Conservation (phyloP, 768 basidiomycete genomes). For the Amanita molliuscula region DNA sequence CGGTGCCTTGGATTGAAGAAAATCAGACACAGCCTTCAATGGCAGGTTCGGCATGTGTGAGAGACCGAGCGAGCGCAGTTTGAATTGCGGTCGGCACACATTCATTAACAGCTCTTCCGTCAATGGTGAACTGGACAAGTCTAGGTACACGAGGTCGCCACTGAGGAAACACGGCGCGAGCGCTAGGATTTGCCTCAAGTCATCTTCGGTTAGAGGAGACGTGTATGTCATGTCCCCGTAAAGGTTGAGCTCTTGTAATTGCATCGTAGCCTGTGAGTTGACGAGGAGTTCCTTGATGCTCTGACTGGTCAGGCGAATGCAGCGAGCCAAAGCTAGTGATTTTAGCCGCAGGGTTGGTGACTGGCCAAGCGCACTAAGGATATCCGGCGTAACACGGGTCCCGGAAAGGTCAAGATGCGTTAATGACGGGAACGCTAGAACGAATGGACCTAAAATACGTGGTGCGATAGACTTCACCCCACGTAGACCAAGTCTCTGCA, state of each 20-base stretch:
- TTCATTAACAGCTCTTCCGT: conserved; percentile 44
- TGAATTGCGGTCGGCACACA: conserved; percentile 51
- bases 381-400: conserved; percentile 70
- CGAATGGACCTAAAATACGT: conserved; percentile 57
- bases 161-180: conserved; percentile 71
- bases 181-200: conserved; percentile 58
- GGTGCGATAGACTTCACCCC: conserved; percentile 73
- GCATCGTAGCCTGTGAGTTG: conserved; percentile 48
- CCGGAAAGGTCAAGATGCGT: conserved; percentile 89
- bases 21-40: conserved; percentile 53
- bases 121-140: conserved; percentile 78
- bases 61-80: conserved; percentile 80
- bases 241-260: conserved; percentile 71
- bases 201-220: conserved; percentile 55
- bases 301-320: conserved; percentile 72
- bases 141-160: conserved; percentile 75
- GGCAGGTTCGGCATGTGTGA: conserved; percentile 73
- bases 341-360: conserved; percentile 59
- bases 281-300: conserved; percentile 69
- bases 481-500: conserved; percentile 72
- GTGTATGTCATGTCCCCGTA: conserved; percentile 84
- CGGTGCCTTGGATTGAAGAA: conserved; percentile 56
- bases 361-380: conserved; percentile 55
- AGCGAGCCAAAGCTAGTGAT: conserved; percentile 79
- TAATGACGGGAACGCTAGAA: conserved; percentile 75